phyloP scores from a whole-genome alignment of 2,329 filamentous ascomycete genomes.

The Clonostachys chloroleuca region DNA sequence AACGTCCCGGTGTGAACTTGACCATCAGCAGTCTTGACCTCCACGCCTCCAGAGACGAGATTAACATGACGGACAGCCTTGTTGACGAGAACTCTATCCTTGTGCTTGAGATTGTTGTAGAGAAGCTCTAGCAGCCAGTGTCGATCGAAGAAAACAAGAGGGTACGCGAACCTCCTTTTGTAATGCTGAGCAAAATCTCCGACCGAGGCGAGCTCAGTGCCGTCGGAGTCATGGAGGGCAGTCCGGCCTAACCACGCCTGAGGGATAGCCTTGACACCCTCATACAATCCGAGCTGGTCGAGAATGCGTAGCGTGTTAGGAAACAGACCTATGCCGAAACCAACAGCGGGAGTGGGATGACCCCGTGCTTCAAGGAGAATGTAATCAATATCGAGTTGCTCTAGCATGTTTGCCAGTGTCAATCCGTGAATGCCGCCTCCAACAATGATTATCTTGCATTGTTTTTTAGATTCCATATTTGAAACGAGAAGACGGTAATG shows the following conservation, averaged over 20 bases:
- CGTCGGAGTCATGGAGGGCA: background rate
- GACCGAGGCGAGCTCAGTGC: background rate
- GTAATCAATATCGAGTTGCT: conserved; percentile 38
- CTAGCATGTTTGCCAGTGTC: conserved; percentile 24
- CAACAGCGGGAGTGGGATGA: conserved; percentile 35
- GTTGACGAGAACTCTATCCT: too few relatives aligned
- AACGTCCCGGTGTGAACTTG: conserved; percentile 15
- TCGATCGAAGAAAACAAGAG: background rate
- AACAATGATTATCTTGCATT: conserved; percentile 22
- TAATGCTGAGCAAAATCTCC: background rate
- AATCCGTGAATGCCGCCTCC: conserved; percentile 41
- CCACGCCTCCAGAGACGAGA: too few relatives aligned
- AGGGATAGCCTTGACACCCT: background rate
- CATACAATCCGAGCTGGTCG: conserved; percentile 28
- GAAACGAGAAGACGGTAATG: too few relatives aligned
- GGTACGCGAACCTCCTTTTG: background rate
- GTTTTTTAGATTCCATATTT: background rate
- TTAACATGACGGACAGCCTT: too few relatives aligned
- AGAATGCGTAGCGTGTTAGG: conserved; percentile 38
- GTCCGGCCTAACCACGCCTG: background rate
- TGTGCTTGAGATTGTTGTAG: too few relatives aligned
- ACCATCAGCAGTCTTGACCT: conserved; percentile 9
- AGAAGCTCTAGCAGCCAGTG: too few relatives aligned
- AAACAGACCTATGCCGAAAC: conserved; percentile 36
- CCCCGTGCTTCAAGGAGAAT: conserved; percentile 38